Conservation (phyloP, 768 basidiomycete species). For the Hericium rajendrae region DNA sequence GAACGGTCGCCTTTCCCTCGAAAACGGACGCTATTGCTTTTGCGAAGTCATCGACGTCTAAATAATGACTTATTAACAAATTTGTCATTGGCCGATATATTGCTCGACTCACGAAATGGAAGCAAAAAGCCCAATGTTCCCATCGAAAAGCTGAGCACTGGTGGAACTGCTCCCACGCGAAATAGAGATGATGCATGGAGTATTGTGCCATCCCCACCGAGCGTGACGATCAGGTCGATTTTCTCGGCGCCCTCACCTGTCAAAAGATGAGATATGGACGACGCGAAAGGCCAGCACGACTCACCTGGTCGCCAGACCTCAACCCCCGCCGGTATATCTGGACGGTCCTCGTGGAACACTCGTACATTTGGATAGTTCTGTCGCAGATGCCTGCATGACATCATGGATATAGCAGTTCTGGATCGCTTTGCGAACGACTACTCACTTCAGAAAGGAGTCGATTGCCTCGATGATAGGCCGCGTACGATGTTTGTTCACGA, state of each 20-base stretch:
- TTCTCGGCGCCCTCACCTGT: constrained; percentile 40
- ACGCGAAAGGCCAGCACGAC: constrained; percentile 5
- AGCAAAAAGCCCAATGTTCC: constrained; percentile 90
- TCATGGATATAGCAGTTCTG: constrained; percentile 1
- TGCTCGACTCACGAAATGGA: constrained; percentile 73
- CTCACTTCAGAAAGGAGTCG: constrained; percentile 61
- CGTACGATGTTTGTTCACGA: constrained; percentile 76
- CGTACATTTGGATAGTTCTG: constrained; percentile 22
- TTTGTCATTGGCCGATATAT: not conserved
- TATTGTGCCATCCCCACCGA: constrained; percentile 94
- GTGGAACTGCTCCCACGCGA: constrained; percentile 83
- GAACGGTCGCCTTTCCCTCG: constrained; percentile 66
- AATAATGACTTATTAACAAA: not conserved
- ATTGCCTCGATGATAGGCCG: constrained; percentile 70
- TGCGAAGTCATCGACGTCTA: constrained; percentile 84
- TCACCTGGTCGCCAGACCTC: constrained; percentile 51
- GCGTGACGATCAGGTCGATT: constrained; percentile 81
- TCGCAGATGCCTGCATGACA: constrained; percentile 18
- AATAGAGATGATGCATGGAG: constrained; percentile 90
- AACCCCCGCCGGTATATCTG: constrained; percentile 34
- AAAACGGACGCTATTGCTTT: constrained; percentile 76
- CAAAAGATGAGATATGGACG: not conserved
- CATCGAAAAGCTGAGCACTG: constrained; percentile 85
- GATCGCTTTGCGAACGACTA: constrained; percentile 3
- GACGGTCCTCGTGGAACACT: constrained; percentile 27